phyloP scores from a whole-genome alignment of 352 stramenopile species.

The Phytophthora lateralis region DNA sequence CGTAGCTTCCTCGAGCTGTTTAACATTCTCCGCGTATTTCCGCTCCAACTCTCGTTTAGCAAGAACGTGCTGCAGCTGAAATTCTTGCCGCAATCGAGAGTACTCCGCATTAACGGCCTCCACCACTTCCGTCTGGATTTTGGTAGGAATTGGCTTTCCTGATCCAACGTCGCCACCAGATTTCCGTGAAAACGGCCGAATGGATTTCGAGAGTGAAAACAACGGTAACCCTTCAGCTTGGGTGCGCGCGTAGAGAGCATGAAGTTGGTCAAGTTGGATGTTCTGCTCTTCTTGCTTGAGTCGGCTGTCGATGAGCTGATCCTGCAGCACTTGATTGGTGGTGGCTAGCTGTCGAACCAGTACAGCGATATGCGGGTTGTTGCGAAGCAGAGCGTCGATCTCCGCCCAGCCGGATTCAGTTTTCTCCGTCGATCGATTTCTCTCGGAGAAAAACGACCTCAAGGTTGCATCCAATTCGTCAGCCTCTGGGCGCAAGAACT shows the following conservation, averaged over 20 bases:
- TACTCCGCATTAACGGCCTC: constrained; percentile 54
- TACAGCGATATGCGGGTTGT: constrained; percentile 33
- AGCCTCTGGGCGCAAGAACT: constrained; percentile 34
- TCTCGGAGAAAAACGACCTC: constrained; percentile 1
- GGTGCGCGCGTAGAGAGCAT: constrained; percentile 57
- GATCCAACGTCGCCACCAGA: constrained; percentile 2
- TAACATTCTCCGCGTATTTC: constrained; percentile 29
- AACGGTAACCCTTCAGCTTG: constrained; percentile 37
- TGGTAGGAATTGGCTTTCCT: constrained; percentile 27
- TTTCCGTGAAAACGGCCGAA: constrained; percentile 42
- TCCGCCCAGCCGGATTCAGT: constrained; percentile 3
- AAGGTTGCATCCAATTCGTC: neutral
- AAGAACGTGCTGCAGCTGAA: constrained; percentile 36
- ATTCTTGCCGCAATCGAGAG: constrained; percentile 47
- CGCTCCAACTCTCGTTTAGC: constrained; percentile 35
- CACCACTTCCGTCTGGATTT: constrained; percentile 51
- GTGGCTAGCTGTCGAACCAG: constrained; percentile 50
- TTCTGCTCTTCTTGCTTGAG: constrained; percentile 64
- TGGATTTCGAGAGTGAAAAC: constrained; percentile 48
- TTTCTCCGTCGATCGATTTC: neutral
- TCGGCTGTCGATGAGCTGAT: constrained; percentile 52
- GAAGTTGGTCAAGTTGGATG: constrained; percentile 70
- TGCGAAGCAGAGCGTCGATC: constrained; percentile 14
- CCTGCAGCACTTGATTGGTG: constrained; percentile 50
- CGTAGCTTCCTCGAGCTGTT: constrained; percentile 25